phyloP scores from a whole-genome alignment of 257 asterid genomes.

The Ligustrum vulgare region DNA sequence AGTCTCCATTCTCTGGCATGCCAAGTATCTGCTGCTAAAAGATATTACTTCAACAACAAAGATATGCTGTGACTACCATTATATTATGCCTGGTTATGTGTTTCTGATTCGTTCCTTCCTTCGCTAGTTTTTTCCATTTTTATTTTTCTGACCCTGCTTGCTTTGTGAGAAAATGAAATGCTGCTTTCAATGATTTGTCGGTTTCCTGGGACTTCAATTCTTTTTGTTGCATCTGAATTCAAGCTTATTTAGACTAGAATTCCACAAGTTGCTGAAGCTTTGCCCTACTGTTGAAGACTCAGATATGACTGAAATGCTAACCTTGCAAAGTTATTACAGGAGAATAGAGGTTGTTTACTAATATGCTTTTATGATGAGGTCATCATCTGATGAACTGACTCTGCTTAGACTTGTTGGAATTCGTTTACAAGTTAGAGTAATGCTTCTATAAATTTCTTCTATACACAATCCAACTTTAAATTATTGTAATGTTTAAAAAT shows the following conservation, averaged over 20 bases:
- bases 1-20: neutral
- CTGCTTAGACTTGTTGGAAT: neutral
- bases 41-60: neutral
- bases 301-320: neutral
- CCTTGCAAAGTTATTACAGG: neutral
- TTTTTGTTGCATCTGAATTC: neutral
- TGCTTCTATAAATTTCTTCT: neutral
- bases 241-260: neutral
- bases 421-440: neutral
- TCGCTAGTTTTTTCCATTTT: neutral
- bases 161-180: neutral
- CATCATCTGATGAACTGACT: neutral
- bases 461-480: neutral
- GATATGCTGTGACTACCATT: neutral
- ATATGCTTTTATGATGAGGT: neutral
- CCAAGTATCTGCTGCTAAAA: neutral
- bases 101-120: neutral
- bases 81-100: neutral
- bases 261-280: neutral
- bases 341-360: neutral
- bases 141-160: neutral
- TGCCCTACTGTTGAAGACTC: neutral
- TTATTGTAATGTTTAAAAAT: neutral
- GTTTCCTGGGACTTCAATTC: neutral
- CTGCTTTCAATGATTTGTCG: neutral